phyloP scores from a whole-genome alignment of 208 protist genomes.

The Acanthamoeba lenticulata region DNA sequence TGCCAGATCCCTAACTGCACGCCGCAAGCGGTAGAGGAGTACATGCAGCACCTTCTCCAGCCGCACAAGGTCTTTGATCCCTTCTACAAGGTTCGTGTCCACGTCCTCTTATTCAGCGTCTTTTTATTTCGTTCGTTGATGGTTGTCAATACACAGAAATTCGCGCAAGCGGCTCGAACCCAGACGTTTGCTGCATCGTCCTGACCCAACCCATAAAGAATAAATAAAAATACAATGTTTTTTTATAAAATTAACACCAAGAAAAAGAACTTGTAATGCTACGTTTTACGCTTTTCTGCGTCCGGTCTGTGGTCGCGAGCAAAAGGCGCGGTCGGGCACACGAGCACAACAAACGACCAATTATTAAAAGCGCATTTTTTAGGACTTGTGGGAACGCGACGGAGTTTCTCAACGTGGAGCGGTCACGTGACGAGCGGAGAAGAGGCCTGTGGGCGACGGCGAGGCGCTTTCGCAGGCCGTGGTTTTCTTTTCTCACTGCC shows the following conservation, averaged over 20 bases:
- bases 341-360: too few relatives aligned
- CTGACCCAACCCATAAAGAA: background rate
- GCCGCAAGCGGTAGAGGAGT: background rate
- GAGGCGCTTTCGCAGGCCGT: too few relatives aligned
- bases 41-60: background rate
- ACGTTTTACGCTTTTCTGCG: too few relatives aligned
- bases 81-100: background rate
- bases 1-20: conserved; percentile 26
- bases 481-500: too few relatives aligned
- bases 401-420: too few relatives aligned
- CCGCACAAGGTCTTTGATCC: background rate
- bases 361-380: too few relatives aligned
- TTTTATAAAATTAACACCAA: too few relatives aligned
- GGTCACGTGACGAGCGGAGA: too few relatives aligned
- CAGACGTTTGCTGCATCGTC: background rate
- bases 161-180: background rate
- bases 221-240: background rate
- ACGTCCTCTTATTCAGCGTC: background rate
- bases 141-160: conserved; percentile 19
- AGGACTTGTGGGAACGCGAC: too few relatives aligned
- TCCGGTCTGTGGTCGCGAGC: too few relatives aligned
- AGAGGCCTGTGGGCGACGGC: too few relatives aligned
- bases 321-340: too few relatives aligned
- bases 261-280: background rate
- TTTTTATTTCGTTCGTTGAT: background rate